Conservation (phyloP, 805 yeast species). For the Scheffersomyces amazonensis region DNA sequence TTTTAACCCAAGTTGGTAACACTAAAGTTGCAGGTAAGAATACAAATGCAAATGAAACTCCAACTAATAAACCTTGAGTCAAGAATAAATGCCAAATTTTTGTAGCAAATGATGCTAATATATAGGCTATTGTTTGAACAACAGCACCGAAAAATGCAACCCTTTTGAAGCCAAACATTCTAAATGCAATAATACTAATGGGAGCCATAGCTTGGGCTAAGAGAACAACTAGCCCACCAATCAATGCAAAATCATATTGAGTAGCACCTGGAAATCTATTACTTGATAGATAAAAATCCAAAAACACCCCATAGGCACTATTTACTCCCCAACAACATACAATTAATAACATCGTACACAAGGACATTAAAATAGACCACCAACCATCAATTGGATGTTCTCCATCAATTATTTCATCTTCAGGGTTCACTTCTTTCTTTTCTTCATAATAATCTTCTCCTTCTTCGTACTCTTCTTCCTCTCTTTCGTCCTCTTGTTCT, state of each 20-base stretch:
- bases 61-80: conserved; percentile 51
- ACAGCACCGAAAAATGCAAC: conserved; percentile 47
- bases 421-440: neutral
- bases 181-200: conserved; percentile 43
- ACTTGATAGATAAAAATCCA: conserved; percentile 43
- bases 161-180: conserved; percentile 47
- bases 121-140: conserved; percentile 41
- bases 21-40: conserved; percentile 44
- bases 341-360: conserved; percentile 45
- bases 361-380: conserved; percentile 50
- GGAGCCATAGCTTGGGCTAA: conserved; percentile 61
- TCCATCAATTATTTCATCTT: conserved; percentile 3
- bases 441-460: conserved; percentile 1
- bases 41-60: conserved; percentile 44
- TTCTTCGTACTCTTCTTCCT: conserved; percentile 3
- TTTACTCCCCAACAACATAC: conserved; percentile 58
- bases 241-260: conserved; percentile 47
- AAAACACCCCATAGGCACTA: conserved; percentile 57
- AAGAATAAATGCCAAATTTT: conserved; percentile 50
- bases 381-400: conserved; percentile 43
- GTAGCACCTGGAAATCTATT: conserved; percentile 39
- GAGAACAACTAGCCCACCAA: conserved; percentile 48
- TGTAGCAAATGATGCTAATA: conserved; percentile 51
- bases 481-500: no score
- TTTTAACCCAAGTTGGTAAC: conserved; percentile 49